Evolutionary conservation across 164 flowering plant genomes (phyloP).

Genomic region (Litsea cubeba): DNA sequence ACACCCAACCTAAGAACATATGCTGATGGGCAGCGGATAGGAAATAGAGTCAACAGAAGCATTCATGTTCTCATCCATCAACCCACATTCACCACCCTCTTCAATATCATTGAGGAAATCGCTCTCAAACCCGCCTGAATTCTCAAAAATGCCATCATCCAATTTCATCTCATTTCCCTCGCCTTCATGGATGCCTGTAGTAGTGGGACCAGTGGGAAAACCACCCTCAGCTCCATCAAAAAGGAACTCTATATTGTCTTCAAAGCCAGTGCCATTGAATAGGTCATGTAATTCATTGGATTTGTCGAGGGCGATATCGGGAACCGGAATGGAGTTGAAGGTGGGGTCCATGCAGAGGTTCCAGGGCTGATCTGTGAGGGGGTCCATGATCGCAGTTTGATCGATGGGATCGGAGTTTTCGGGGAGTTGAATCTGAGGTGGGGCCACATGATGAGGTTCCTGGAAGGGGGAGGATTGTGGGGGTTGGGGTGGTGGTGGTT

Average conservation of each 20-base stretch:
- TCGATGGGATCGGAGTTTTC: constrained; percentile 4
- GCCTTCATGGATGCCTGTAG: not conserved
- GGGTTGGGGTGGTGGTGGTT: not conserved
- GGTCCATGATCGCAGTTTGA: constrained; percentile 19
- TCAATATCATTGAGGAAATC: constrained; percentile 7
- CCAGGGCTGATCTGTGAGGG: constrained; percentile 25
- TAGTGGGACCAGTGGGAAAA: not conserved
- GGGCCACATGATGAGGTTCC: constrained; percentile 5
- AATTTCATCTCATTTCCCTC: constrained; percentile 4
- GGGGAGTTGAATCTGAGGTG: constrained; percentile 5
- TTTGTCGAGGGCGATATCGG: constrained; percentile 29
- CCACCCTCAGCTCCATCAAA: constrained; percentile 20
- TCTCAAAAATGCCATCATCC: constrained; percentile 12
- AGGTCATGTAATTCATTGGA: constrained; percentile 34
- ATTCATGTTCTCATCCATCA: constrained; percentile 4
- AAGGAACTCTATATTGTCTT: constrained; percentile 47
- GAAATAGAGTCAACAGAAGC: constrained; percentile 19
- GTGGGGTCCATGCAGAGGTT: constrained; percentile 20
- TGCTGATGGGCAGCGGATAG: constrained; percentile 5
- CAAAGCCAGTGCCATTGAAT: constrained; percentile 34
- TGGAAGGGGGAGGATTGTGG: not conserved
- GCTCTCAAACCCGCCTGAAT: constrained; percentile 8
- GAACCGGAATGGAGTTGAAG: constrained; percentile 18
- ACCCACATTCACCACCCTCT: constrained; percentile 8
- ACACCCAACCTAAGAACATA: constrained; percentile 9